Evolutionary conservation across 495 filamentous ascomycete genomes (phyloP), one percentile per base, ranked within the genome.

Genomic region (Penicillium manginii): DNA sequence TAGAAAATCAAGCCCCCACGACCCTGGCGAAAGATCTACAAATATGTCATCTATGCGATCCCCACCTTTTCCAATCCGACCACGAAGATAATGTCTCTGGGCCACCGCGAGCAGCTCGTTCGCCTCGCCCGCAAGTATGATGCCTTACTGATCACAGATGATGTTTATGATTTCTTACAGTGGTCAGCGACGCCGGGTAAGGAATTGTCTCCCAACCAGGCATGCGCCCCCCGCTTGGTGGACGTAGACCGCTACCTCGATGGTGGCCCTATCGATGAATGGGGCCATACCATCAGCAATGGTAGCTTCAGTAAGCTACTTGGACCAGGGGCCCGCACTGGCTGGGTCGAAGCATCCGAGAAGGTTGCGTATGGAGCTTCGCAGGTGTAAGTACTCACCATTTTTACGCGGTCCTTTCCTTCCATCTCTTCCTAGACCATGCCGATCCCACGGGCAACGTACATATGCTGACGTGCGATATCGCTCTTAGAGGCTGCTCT

Each of bases 151-250:
- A 80, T 97, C n/a, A 82, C 81, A 12, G 92, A 97, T 73, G 92
- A 97, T 70, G 91, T 97, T 1, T 97, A 97, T 59, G 93, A 97
- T 69, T 86, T 91, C 57, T 78, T 97, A 0, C 88, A 90, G 66
- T 94, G 91, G 85, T 80, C 83, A 6, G 52, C 77, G 3, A 75
- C 74, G 26, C 70, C 61, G 0, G 64, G 59, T 31, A 43, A 43
- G 9, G 33, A 66, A 6, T 55, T 63, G 22, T 23, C 59, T 3
- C 60, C 63, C n/a, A 70, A 76, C 18, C 73, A 69, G 45, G 84
- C 86, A 1, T 55, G 78, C 2, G 64, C 91, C 3, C 90, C 92
- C 2, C 81, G 92, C 1, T 67, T 96, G 2, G 87, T 91, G 5
- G 91, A 92, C 61, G 77, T 97, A 42, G 91, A 96, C 66, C 74